Conservation (phyloP, 1,284 basidiomycete species). For the Rhizopogon parksii region DNA sequence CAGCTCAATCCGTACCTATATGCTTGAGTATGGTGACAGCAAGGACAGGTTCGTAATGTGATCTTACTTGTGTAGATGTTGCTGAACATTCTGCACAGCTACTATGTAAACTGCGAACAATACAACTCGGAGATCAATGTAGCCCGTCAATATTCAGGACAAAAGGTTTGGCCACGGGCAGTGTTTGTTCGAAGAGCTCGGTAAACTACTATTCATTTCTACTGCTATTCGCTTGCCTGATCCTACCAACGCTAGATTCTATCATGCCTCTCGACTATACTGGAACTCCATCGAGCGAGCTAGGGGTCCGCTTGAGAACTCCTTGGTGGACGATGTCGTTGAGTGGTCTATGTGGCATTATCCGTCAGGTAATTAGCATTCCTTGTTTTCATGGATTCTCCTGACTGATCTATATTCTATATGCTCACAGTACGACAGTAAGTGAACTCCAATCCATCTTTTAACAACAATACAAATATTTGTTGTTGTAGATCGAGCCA, state of each 20-base stretch:
- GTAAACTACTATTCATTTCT: conserved; percentile 28
- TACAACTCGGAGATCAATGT: conserved; percentile 57
- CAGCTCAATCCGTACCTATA: conserved; percentile 55
- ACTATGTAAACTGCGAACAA: conserved; percentile 52
- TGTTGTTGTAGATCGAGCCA: conserved; percentile 45
- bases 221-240: background rate
- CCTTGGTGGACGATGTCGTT: conserved; percentile 72
- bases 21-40: conserved; percentile 67
- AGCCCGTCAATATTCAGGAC: conserved; percentile 58
- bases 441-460: conserved; percentile 17
- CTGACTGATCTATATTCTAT: background rate
- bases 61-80: conserved; percentile 3
- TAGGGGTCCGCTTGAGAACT: conserved; percentile 67
- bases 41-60: conserved; percentile 43
- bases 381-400: background rate
- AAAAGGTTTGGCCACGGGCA: conserved; percentile 66
- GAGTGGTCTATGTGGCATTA: conserved; percentile 87
- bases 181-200: conserved; percentile 59
- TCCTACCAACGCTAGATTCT: conserved; percentile 36
- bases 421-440: conserved; percentile 43
- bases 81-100: conserved; percentile 31
- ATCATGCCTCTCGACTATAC: conserved; percentile 59
- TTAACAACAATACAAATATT: conserved; percentile 2
- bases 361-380: conserved; percentile 39
- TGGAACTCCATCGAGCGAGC: conserved; percentile 71